Conservation (phyloP, 345 rosid genomes). For the Cochlearia excelsa region DNA sequence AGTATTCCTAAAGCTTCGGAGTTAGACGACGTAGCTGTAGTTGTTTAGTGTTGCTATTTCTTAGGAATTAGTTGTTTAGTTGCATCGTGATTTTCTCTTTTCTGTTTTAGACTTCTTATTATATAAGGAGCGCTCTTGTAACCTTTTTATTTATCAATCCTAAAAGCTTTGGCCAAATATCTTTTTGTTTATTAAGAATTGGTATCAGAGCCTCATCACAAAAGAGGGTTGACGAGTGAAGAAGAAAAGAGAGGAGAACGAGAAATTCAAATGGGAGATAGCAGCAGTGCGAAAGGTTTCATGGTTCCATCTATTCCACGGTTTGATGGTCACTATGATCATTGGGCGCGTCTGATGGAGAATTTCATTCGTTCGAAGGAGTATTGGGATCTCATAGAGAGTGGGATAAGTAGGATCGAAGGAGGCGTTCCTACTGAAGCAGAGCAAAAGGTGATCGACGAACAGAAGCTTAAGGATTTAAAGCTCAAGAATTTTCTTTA, state of each 20-base stretch:
- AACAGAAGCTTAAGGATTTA: not conserved
- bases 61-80: not conserved
- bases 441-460: not conserved
- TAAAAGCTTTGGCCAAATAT: not conserved
- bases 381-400: slow-evolving; percentile 1
- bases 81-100: not conserved
- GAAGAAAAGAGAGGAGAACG: not conserved
- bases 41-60: not conserved
- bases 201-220: not conserved
- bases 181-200: not conserved
- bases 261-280: not conserved
- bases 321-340: not conserved
- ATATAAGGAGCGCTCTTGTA: too few species aligned
- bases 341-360: slow-evolving; percentile 1
- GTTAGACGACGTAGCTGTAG: too few species aligned
- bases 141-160: not conserved
- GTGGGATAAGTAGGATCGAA: not conserved
- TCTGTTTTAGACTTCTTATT: not conserved
- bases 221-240: too few species aligned
- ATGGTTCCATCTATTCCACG: not conserved
- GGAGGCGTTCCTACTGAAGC: not conserved
- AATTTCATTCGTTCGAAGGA: not conserved
- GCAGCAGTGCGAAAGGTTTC: not conserved
- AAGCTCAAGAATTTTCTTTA: not conserved
- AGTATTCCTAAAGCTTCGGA: too few species aligned